phyloP scores from a whole-genome alignment of 495 filamentous ascomycete genomes.

The Cudoniella acicularis region DNA sequence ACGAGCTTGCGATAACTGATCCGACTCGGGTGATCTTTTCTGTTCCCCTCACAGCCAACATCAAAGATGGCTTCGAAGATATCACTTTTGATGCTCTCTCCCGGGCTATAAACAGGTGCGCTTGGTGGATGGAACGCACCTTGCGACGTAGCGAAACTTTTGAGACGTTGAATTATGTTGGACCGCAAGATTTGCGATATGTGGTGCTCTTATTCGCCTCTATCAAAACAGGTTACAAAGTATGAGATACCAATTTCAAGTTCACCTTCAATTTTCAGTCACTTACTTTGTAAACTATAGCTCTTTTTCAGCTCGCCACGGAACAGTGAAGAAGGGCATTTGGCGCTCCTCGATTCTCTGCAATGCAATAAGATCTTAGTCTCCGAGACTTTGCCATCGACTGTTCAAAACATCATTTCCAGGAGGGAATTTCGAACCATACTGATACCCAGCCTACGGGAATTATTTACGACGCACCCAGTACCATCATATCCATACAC shows the following conservation, averaged over 20 bases:
- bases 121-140: neutral
- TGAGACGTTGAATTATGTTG: conserved; percentile 37
- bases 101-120: neutral
- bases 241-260: neutral
- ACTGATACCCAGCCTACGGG: neutral
- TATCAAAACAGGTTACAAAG: neutral
- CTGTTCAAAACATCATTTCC: too few species aligned
- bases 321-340: too few species aligned
- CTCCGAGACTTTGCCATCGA: too few species aligned
- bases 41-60: neutral
- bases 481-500: conserved; percentile 5
- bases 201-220: neutral
- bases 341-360: too few species aligned
- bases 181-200: conserved; percentile 11
- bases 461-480: neutral
- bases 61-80: neutral
- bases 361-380: too few species aligned
- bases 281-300: neutral
- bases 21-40: neutral
- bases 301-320: neutral
- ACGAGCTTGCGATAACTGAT: neutral
- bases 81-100: neutral
- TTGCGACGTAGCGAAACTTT: conserved; percentile 16
- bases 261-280: neutral
- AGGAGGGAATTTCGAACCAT: too few species aligned